Conservation (phyloP, 192 early-diverging fungal species). For the Rhizophlyctis rosea region DNA sequence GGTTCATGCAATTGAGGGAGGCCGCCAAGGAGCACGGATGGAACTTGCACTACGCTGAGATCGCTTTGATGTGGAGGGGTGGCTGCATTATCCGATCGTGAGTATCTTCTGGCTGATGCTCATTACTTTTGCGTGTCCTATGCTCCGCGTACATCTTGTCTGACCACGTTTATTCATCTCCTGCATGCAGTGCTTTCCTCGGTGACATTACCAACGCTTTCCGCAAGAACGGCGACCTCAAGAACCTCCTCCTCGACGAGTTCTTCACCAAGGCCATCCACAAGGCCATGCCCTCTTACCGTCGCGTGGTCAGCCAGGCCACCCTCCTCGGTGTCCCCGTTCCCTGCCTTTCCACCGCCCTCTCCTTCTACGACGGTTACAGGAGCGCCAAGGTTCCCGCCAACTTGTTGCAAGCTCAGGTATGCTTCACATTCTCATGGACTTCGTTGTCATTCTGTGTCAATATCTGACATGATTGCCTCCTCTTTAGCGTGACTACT, state of each 20-base stretch:
- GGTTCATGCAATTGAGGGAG: constrained; percentile 98
- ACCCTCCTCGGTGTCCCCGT: constrained; percentile 83
- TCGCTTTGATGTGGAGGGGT: constrained; percentile 99
- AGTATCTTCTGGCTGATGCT: too few relatives aligned
- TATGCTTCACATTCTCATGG: neutral
- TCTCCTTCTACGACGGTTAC: constrained; percentile 98
- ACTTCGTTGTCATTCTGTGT: neutral
- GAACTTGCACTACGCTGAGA: constrained; percentile 96
- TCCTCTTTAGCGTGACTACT: constrained; percentile 80
- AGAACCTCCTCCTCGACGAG: constrained; percentile 91
- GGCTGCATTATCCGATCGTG: constrained; percentile 96
- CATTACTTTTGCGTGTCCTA: too few relatives aligned
- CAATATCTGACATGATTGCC: neutral
- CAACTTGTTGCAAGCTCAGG: constrained; percentile 93
- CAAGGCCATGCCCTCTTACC: constrained; percentile 81
- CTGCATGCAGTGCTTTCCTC: constrained; percentile 69
- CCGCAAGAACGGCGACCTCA: constrained; percentile 77
- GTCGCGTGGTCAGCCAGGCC: constrained; percentile 79
- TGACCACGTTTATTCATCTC: too few relatives aligned
- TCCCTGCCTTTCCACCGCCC: constrained; percentile 84
- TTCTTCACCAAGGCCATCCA: constrained; percentile 94
- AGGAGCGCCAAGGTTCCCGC: constrained; percentile 85
- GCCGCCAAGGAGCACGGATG: constrained; percentile 87
- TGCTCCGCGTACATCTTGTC: too few relatives aligned
- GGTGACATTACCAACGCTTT: constrained; percentile 97